Percentiles rank a stretch among this genome's conserved stretches.
Conservation (phyloP, 1,284 basidiomycete species). For the Golubevia pallescens region DNA sequence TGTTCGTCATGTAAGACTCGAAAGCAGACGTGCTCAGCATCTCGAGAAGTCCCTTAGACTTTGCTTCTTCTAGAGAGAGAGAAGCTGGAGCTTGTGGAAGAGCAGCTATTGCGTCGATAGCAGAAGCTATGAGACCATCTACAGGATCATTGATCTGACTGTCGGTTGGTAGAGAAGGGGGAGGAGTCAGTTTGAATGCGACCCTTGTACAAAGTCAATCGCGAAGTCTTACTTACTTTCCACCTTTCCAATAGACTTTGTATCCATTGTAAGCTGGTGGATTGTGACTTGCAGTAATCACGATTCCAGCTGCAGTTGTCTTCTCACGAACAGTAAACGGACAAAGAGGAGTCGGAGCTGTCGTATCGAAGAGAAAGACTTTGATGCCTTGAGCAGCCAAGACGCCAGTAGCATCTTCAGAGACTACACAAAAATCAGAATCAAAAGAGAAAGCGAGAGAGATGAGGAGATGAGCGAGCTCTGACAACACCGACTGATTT, state of each 20-base stretch:
- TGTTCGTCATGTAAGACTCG: conserved; percentile 29
- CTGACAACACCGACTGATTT: neutral
- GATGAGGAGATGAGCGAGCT: neutral
- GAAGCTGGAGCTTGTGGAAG: conserved; percentile 9
- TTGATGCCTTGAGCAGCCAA: conserved; percentile 30
- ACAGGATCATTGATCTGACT: conserved; percentile 50
- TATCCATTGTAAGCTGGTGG: conserved; percentile 49
- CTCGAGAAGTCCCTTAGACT: conserved; percentile 16
- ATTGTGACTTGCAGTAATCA: conserved; percentile 51
- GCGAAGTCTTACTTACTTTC: conserved; percentile 12
- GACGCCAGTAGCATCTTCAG: conserved; percentile 37
- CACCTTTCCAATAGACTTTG: conserved; percentile 36
- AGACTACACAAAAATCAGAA: neutral
- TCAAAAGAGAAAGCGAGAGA: neutral
- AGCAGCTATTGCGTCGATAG: conserved; percentile 31
- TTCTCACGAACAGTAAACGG: conserved; percentile 45
- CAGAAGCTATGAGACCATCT: conserved; percentile 36
- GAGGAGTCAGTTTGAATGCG: neutral
- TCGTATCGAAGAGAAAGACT: conserved; percentile 22
- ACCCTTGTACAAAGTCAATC: neutral
- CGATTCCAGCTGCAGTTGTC: conserved; percentile 41
- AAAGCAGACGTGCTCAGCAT: conserved; percentile 30
- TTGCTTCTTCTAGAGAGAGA: conserved; percentile 17
- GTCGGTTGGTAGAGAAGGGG: neutral
- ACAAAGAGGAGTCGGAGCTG: conserved; percentile 41